These are phyloP conservation scores for Pneumocystis oryctolagi DNA, from an alignment of 1,139 yeast species.

Conservation along the genomic window DNA sequence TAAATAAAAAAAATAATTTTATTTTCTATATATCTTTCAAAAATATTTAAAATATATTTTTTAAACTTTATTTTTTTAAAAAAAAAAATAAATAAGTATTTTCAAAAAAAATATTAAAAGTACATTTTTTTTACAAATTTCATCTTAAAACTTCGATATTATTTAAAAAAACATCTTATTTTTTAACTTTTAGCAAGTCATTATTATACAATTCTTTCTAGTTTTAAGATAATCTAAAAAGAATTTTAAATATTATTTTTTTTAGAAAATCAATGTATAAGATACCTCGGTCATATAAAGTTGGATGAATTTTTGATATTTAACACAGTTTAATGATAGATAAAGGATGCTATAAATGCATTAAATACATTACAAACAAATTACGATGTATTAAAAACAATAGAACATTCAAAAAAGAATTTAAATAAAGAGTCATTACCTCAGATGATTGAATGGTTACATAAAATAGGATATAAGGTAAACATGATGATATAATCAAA, in stretches of 20 bases:
- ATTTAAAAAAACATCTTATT: too few relatives aligned
- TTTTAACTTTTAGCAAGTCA: too few relatives aligned
- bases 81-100: too few relatives aligned
- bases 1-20: too few relatives aligned
- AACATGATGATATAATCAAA: not conserved
- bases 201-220: too few relatives aligned
- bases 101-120: too few relatives aligned
- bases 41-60: too few relatives aligned
- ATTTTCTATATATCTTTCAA: too few relatives aligned
- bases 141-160: too few relatives aligned
- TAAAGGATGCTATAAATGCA: slow-evolving; percentile 62
- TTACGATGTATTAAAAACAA: slow-evolving; percentile 75
- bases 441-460: slow-evolving; percentile 83
- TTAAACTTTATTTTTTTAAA: too few relatives aligned
- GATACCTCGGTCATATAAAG: not conserved
- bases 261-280: not conserved
- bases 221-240: not conserved
- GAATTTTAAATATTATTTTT: not conserved
- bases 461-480: slow-evolving; percentile 60
- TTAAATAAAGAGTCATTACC: slow-evolving; percentile 59
- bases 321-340: not conserved
- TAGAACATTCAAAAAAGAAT: slow-evolving; percentile 53
- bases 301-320: not conserved
- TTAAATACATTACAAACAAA: slow-evolving; percentile 82
- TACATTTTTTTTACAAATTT: too few relatives aligned